Conservation (phyloP, 805 yeast species). For the Yamadazyma laniorum region DNA sequence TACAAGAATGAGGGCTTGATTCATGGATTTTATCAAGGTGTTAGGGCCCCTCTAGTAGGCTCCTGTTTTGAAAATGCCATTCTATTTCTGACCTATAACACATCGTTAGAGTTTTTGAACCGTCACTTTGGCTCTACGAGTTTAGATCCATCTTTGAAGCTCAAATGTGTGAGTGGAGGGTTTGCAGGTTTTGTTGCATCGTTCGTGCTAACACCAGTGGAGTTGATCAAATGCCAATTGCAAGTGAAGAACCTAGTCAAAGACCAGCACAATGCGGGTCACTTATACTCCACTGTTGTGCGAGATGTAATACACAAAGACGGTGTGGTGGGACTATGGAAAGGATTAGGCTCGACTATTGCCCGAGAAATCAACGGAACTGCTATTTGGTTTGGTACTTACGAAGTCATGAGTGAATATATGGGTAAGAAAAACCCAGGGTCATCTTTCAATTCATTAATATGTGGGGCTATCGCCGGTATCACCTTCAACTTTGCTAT, state of each 20-base stretch:
- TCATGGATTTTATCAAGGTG: slow-evolving; percentile 75
- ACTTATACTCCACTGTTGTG: slow-evolving; percentile 31
- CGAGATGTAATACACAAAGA: slow-evolving; percentile 41
- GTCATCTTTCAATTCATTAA: slow-evolving; percentile 39
- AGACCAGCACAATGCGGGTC: slow-evolving; percentile 22
- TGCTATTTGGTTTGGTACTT: slow-evolving; percentile 91
- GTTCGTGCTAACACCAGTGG: slow-evolving; percentile 87
- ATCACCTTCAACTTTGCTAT: slow-evolving; percentile 72
- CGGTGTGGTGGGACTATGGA: slow-evolving; percentile 80
- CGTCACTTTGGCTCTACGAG: slow-evolving; percentile 15
- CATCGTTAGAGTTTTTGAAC: slow-evolving; percentile 35
- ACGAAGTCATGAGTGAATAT: slow-evolving; percentile 53
- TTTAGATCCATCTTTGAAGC: slow-evolving; percentile 9
- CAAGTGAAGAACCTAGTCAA: slow-evolving; percentile 55
- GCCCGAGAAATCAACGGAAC: slow-evolving; percentile 86
- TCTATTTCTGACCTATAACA: slow-evolving; percentile 64
- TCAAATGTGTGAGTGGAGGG: slow-evolving; percentile 68
- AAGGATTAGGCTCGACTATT: slow-evolving; percentile 80
- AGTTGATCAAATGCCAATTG: slow-evolving; percentile 80
- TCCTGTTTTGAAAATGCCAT: slow-evolving; percentile 89
- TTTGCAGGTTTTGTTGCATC: slow-evolving; percentile 81
- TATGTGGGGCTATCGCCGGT: slow-evolving; percentile 88
- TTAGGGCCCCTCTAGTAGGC: slow-evolving; percentile 80
- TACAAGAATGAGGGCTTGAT: slow-evolving; percentile 64
- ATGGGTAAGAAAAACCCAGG: slow-evolving; percentile 42